Evolutionary conservation across 805 yeast genomes (phyloP).

Genomic region (Teunomyces kruisii): DNA sequence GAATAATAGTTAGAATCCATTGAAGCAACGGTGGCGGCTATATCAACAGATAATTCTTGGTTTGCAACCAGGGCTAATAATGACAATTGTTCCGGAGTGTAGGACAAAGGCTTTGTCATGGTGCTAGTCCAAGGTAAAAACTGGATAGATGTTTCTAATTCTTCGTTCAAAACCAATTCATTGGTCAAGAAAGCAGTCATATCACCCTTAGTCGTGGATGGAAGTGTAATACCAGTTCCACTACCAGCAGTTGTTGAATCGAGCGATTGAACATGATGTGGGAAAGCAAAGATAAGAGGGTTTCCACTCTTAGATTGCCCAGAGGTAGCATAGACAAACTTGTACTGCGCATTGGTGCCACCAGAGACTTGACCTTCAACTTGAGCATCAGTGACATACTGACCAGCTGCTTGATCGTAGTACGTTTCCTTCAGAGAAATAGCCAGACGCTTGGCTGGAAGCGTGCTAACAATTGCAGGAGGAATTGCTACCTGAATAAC

Average conservation of each 20-base stretch:
- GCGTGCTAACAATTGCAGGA: slow-evolving; percentile 18
- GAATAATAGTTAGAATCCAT: slow-evolving; percentile 48
- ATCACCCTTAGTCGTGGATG: slow-evolving; percentile 52
- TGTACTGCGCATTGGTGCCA: slow-evolving; percentile 48
- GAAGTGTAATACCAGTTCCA: slow-evolving; percentile 42
- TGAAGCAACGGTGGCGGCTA: slow-evolving; percentile 37
- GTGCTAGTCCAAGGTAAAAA: slow-evolving; percentile 48
- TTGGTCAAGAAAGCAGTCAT: slow-evolving; percentile 48
- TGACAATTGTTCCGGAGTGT: slow-evolving; percentile 44
- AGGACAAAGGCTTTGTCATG: slow-evolving; percentile 29
- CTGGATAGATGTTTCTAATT: slow-evolving; percentile 37
- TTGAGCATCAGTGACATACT: slow-evolving; percentile 52
- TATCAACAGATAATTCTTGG: slow-evolving; percentile 47
- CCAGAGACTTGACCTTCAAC: slow-evolving; percentile 47
- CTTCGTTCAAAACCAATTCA: slow-evolving; percentile 36
- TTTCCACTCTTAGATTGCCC: slow-evolving; percentile 50
- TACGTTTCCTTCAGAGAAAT: slow-evolving; percentile 25
- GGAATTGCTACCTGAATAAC: slow-evolving; percentile 55
- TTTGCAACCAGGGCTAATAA: slow-evolving; percentile 47
- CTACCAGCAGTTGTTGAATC: slow-evolving; percentile 21
- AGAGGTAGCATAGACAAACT: slow-evolving; percentile 46
- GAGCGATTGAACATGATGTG: slow-evolving; percentile 50
- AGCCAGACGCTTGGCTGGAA: not conserved
- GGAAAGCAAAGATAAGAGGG: slow-evolving; percentile 52
- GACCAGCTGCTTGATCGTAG: slow-evolving; percentile 71